Base-by-base conservation (phyloP, 2,329 filamentous ascomycete genomes). In the Xylaria sp. region DNA sequence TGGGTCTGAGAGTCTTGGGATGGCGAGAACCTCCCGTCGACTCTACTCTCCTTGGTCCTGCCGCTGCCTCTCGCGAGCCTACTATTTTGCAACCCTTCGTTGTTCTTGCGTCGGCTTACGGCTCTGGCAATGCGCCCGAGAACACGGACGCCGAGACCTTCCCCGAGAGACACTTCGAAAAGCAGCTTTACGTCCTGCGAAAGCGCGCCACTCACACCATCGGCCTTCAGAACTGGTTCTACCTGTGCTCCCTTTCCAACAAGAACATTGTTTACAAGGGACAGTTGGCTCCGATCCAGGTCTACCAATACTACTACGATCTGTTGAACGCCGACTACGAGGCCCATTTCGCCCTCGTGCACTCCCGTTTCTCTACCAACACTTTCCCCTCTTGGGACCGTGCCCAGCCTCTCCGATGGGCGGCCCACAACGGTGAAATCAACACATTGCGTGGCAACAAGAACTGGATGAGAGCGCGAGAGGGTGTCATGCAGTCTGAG, bases 181-280 rank as follows among this genome's bases (percentile, higher is more conserved):
- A 89, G 71, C 93, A 97, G 79, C 83, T 99, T 58, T 99, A 93
- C 76, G 83, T 97, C 64, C 84, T 99, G 68, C 89, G 93, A 73
- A 99, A 99, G 83, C 90, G 92, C 70, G 89, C 92, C 57, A 96
- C 92, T 52, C 92, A 97, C 79, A 89, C 91, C 70, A 94, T 97
- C 73, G 92, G 93, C 61, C 83, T 97, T 59, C 91, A 95, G 77
- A 97, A 97, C 76, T 97, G 93, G 93, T 97, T 97, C 82, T 97
- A 97, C 76, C 82, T 97, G 60, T 97, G 93, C 83, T 96, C 92
- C 54, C 79, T 97, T 67, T 94, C 88, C 76, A 97, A 96, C 86
- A 92, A 92, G 79, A 97, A 97, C 80, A 97, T 97, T 77, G 91
- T 97, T 62, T 97, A 97, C 84, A 97, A 97, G 83, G 93, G 93